Base-by-base conservation (phyloP, 2,329 filamentous ascomycete genomes). In the Hypoxylon sp. region DNA sequence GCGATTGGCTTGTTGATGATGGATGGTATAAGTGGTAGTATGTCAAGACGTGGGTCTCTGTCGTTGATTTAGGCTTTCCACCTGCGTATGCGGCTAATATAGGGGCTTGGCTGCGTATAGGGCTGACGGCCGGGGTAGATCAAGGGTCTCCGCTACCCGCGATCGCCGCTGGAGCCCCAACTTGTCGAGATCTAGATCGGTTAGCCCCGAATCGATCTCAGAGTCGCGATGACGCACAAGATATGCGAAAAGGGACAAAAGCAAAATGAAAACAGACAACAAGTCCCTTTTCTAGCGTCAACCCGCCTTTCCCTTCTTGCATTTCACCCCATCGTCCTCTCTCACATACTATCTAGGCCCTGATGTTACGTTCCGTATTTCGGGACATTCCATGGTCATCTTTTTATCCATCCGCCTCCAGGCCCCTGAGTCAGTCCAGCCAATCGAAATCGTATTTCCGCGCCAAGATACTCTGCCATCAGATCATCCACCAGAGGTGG, bases 161-260 rank as follows among this genome's bases (percentile, higher is more conserved):
- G 18, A 51, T 57, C 52, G 15, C 38, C 41, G 40, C 62, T 58
- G 55, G 35, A 31, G 42, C 50, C 52, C 55, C 55, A 48, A n/a
- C 23, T 18, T 27, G 9, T 17, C 38, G 31, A 50, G 15, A 46
- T 51, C 42, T 47, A 60, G 51, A 58, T 62, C 62, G 48, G 62
- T 50, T 54, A 45, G 17, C 47, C 35, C 35, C 38, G 41, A 55
- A 40, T 58, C 61, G 62, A 67, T 65, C 61, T 49, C 29, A 40
- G 43, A 31, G 45, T 56, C 48, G 26, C 51, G 24, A 67, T 69
- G 66, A 69, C 66, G 67, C 58, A 67, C 23, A 43, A 55, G 64
- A 67, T 62, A 69, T 64, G 20, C 20, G 37, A 11, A 6, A 20
- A 23, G 20, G 9, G 10, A 4, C 8, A 21, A 40, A 40, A 20